These are phyloP conservation scores for Blastocystis sp. DNA, from an alignment of 352 stramenopile genomes.

Conservation along the genomic window DNA sequence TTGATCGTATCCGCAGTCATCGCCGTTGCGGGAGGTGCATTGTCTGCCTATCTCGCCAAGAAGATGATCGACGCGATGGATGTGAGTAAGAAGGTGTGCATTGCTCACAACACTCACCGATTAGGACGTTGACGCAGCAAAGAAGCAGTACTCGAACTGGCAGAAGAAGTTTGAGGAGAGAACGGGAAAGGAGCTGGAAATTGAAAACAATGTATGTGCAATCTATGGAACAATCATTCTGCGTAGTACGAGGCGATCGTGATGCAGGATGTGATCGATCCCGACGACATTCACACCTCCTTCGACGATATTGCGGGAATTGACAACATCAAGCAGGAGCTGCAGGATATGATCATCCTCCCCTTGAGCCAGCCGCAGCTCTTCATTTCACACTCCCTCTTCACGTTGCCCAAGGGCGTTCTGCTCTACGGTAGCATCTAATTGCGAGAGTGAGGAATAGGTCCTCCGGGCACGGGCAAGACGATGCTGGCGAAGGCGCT, in stretches of 20 bases:
- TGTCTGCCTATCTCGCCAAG: constrained; percentile 58
- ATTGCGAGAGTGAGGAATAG: constrained; percentile 72
- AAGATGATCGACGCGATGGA: constrained; percentile 61
- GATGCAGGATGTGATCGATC: constrained; percentile 70
- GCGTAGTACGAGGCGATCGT: constrained; percentile 67
- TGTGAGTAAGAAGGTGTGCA: constrained; percentile 37
- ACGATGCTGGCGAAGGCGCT: constrained; percentile 87
- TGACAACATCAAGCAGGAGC: constrained; percentile 76
- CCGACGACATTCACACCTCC: constrained; percentile 80
- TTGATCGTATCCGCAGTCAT: neutral
- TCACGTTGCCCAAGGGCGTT: constrained; percentile 83
- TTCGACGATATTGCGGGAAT: constrained; percentile 98
- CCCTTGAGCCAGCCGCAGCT: constrained; percentile 81
- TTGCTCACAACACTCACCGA: neutral
- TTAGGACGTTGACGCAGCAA: constrained; percentile 58
- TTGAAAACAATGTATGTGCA: constrained; percentile 34
- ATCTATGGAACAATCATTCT: neutral
- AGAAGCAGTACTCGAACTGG: constrained; percentile 58
- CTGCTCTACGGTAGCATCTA: constrained; percentile 76
- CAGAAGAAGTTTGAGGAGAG: constrained; percentile 47
- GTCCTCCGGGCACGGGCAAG: constrained; percentile 86
- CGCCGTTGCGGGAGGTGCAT: neutral
- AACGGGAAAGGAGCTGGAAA: constrained; percentile 9
- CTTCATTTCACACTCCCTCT: constrained; percentile 77
- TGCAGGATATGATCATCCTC: constrained; percentile 80